phyloP scores from a whole-genome alignment of 805 yeast genomes.

The Lachancea sp. region DNA sequence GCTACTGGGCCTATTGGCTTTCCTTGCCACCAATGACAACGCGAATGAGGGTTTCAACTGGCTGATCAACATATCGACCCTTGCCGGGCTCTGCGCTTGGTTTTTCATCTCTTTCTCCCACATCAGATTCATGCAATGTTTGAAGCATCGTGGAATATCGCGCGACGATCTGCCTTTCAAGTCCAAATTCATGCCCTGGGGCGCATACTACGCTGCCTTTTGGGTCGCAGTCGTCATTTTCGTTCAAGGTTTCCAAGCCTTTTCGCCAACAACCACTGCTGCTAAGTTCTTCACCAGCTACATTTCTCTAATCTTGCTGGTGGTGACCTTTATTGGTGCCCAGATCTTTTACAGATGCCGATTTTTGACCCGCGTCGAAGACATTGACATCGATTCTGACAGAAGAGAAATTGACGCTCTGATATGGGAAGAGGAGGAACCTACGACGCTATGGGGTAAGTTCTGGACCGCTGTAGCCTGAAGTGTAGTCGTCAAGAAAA shows the following conservation, averaged over 20 bases:
- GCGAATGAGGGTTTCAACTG: constrained; percentile 56
- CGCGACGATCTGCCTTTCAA: constrained; percentile 63
- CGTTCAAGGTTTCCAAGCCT: constrained; percentile 62
- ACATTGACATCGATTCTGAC: constrained; percentile 59
- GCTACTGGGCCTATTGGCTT: constrained; percentile 52
- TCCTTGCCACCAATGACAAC: constrained; percentile 43
- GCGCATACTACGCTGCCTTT: constrained; percentile 54
- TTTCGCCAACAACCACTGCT: constrained; percentile 48
- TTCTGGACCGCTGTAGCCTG: constrained; percentile 39
- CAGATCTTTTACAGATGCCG: constrained; percentile 45
- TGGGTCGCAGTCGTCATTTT: constrained; percentile 51
- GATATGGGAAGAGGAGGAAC: constrained; percentile 48
- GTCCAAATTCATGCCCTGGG: constrained; percentile 57
- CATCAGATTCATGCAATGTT: constrained; percentile 54
- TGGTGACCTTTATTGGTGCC: constrained; percentile 44
- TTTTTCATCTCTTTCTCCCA: constrained; percentile 53
- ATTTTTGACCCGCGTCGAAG: constrained; percentile 42
- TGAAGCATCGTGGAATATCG: constrained; percentile 53
- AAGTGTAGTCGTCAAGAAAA: not conserved
- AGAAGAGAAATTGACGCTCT: constrained; percentile 53
- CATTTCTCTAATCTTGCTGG: constrained; percentile 53
- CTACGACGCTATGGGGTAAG: constrained; percentile 48
- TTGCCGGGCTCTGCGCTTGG: constrained; percentile 66
- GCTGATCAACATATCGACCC: constrained; percentile 60
- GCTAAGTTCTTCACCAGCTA: constrained; percentile 58